phyloP scores from a whole-genome alignment of 2,329 filamentous ascomycete genomes.

The Claviceps spartinae region DNA sequence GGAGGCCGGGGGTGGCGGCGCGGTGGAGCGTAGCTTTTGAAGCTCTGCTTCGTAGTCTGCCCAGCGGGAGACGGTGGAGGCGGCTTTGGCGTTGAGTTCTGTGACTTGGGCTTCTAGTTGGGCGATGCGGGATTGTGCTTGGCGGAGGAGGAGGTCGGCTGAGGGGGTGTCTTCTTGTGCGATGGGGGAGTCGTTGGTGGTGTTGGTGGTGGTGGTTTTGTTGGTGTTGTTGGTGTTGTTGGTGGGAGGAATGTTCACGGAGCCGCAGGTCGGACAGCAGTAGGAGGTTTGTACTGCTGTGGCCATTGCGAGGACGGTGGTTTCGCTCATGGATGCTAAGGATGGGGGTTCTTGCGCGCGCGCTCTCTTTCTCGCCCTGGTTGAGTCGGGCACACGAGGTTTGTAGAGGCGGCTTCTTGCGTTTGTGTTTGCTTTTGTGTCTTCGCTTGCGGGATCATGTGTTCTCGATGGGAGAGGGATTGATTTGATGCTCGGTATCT shows the following conservation, averaged over 20 bases:
- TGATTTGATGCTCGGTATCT: too few relatives aligned
- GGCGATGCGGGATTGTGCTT: conserved; percentile 46
- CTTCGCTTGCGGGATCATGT: too few relatives aligned
- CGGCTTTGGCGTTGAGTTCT: conserved; percentile 56
- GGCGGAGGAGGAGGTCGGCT: conserved; percentile 27
- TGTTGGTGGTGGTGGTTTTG: background rate
- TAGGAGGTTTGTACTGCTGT: conserved; percentile 12
- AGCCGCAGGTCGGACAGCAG: conserved; percentile 40
- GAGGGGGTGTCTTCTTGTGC: background rate
- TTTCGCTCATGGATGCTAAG: conserved; percentile 10
- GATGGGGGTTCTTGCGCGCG: background rate
- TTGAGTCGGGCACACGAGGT: too few relatives aligned
- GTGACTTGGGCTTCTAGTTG: conserved; percentile 61
- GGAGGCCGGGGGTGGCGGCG: conserved; percentile 6
- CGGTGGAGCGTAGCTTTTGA: conserved; percentile 36
- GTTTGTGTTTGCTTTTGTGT: too few relatives aligned
- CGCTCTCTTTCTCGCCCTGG: background rate
- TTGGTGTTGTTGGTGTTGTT: background rate
- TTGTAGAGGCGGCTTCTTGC: too few relatives aligned
- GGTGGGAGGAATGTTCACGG: conserved; percentile 18
- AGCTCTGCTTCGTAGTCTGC: conserved; percentile 76
- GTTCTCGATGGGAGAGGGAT: too few relatives aligned
- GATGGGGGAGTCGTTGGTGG: conserved; percentile 13
- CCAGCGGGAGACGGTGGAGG: conserved; percentile 49
- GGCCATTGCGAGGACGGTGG: conserved; percentile 21